Evolutionary conservation across 768 basidiomycete species (phyloP), one percentile per base, ranked within the genome.

Genomic region (Hericium alpestre): DNA sequence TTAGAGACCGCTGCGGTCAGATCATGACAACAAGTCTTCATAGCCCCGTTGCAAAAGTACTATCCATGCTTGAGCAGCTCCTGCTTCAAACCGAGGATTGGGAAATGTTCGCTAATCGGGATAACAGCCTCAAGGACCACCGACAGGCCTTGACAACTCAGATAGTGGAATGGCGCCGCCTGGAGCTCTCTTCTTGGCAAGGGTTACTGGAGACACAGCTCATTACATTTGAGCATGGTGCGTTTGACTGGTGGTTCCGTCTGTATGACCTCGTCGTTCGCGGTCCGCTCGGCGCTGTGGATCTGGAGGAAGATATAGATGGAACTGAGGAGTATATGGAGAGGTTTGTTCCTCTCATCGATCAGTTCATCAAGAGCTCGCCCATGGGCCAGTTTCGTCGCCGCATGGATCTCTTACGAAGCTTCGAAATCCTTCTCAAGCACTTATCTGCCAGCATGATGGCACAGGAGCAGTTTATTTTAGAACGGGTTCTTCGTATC

Each of bases 91-190:
- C 82, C 22, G 90, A 93, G 54, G 95, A 98, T 65, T 99, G 96
- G 96, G 93, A 99, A 67, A 83, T 84, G 63, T 98, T 89, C 66
- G 87, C 95, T n/a, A 93, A 92, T 70, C 77, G 83, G n/a, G 84
- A 87, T 46, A 97, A 93, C 65, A 84, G 84, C 43, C 77, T 99
- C 61, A 82, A 79, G 64, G 54, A 67, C 1, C 74, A 88, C 64
- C 92, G 83, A 58, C 79, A 81, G 23, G 75, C 75, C 3, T 68
- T 96, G 22, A 86, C 81, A 11, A 71, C 69, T 23, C 76, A 93
- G 50, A 87, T 98, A 49, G 83, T 99, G 51, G 79, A 82, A 10
- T 98, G 96, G 96, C 78, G 96, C 55, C 80, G 91, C 32, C 72
- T 94, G 56, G 96, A 99, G 66, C 72, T 99, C 11, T 77, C 86